Base-by-base conservation (phyloP, 345 rosid species). In the Luvunga scandens region DNA sequence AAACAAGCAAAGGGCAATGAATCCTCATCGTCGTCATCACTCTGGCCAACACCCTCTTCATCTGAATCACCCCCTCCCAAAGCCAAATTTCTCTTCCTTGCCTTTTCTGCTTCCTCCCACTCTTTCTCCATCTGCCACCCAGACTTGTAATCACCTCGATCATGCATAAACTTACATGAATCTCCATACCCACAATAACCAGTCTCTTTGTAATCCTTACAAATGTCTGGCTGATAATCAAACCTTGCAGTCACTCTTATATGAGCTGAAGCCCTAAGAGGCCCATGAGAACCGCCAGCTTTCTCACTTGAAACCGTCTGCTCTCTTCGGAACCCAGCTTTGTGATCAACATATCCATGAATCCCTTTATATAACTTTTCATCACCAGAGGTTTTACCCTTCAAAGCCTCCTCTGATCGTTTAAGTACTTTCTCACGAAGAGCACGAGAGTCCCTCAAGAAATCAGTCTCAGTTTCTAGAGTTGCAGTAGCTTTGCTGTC, bases 101-200 rank as follows among this genome's bases (percentile, higher is more conserved):
- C 81, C 72, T 91, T 94, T 84, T 93, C 98, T 71, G 90, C 92
- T 81, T 94, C 98, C 3, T 94, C 98, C 97, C 97, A 94, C 60
- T 93, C 95, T 73, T 89, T 94, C 85, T 94, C 97, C 75, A 94
- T 65, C 72, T 91, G 98, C 98, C 97, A 94, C 59, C 98, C 98
- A 4, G 98, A 80, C 80, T 94, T 93, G 81, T 93, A 93, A 87
- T 94, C 97, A 24, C 98, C 97, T 72, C 97, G 85, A 82, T 94
- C 98, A 71, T 93, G 98, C 92, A 94, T 87, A 76, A 93, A 94
- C 83, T 94, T 90, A 73, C 97, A 94, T 0, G 98, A 82, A 78
- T 94, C 97, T 76, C 97, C 98, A 77, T 93, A 93, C 7, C 98
- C 97, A 86, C 98, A 93, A 60, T 93, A 91, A 69, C 97, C 98